Evolutionary conservation across 192 early-diverging fungal species (phyloP).

Genomic region (Umbelopsis sp.): DNA sequence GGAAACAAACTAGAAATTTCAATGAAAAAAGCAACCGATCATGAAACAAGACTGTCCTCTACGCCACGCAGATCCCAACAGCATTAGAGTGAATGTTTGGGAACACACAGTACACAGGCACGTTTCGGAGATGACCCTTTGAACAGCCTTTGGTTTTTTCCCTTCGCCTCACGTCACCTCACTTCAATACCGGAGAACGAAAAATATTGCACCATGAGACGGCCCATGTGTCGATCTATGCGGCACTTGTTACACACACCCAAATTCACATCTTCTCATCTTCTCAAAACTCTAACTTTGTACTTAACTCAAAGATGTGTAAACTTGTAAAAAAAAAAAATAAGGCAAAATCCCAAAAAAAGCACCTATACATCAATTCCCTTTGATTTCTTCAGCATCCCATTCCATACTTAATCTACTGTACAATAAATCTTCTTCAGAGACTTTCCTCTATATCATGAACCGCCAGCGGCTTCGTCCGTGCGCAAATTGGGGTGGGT

Average conservation of each 20-base stretch:
- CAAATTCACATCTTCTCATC: neutral
- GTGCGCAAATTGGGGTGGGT: neutral
- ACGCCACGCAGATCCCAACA: slow-evolving; percentile 24
- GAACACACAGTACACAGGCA: neutral
- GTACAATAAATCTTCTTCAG: slow-evolving; percentile 11
- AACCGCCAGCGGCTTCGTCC: neutral
- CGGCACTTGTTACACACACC: neutral
- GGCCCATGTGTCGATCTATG: slow-evolving; percentile 15
- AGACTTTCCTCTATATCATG: neutral
- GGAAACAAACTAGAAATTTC: slow-evolving; percentile 35
- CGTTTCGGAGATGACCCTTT: neutral
- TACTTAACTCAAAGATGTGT: too few relatives aligned
- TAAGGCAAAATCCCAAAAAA: too few relatives aligned
- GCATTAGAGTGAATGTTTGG: neutral
- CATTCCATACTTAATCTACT: neutral
- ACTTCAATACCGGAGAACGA: neutral
- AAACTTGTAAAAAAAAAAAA: too few relatives aligned
- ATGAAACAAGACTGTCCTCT: slow-evolving; percentile 23
- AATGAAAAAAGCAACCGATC: slow-evolving; percentile 36
- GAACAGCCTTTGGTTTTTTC: too few relatives aligned
- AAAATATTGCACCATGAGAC: neutral
- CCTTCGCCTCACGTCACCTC: too few relatives aligned
- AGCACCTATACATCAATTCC: too few relatives aligned
- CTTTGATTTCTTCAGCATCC: too few relatives aligned
- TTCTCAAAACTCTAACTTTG: neutral